Conservation (phyloP, 768 basidiomycete species). For the Leccinum disarticulatum region DNA sequence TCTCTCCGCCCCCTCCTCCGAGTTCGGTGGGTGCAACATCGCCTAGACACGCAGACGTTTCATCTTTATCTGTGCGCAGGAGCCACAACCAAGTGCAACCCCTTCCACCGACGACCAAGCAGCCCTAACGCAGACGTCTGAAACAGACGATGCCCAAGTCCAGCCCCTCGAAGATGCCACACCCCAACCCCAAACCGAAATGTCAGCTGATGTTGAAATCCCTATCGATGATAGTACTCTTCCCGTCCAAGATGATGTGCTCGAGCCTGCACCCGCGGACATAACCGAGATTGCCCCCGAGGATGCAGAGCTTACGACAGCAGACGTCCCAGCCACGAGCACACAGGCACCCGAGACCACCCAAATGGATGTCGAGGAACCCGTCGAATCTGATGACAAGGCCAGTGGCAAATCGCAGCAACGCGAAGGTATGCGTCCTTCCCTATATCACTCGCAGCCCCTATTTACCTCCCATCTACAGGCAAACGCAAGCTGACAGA, state of each 20-base stretch:
- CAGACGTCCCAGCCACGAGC: constrained; percentile 8
- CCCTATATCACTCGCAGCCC: no score
- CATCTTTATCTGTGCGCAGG: constrained; percentile 6
- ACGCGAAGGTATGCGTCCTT: constrained; percentile 22
- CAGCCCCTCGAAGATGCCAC: constrained; percentile 1
- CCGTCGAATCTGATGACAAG: constrained; percentile 7
- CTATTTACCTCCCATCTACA: constrained; percentile 8
- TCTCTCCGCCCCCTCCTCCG: background rate
- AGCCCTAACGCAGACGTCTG: background rate
- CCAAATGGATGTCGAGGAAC: constrained; percentile 18
- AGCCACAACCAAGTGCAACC: constrained; percentile 9
- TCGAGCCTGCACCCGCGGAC: constrained; percentile 7
- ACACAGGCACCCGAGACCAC: background rate
- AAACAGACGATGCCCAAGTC: constrained; percentile 4
- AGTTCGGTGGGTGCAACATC: constrained; percentile 11
- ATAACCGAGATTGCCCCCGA: constrained; percentile 9
- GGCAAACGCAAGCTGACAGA: constrained; percentile 31
- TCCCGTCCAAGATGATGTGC: constrained; percentile 11
- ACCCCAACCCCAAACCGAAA: constrained; percentile 3
- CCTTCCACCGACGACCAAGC: constrained; percentile 2
- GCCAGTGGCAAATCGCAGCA: constrained; percentile 6
- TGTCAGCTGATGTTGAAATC: background rate
- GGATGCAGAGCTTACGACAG: constrained; percentile 1
- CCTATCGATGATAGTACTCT: constrained; percentile 2
- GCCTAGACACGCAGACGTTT: background rate